A percentile compares a stretch with the other conserved stretches of the same genome.
phyloP scores from a whole-genome alignment of 768 basidiomycete species.

The Leccinum uliginosum region DNA sequence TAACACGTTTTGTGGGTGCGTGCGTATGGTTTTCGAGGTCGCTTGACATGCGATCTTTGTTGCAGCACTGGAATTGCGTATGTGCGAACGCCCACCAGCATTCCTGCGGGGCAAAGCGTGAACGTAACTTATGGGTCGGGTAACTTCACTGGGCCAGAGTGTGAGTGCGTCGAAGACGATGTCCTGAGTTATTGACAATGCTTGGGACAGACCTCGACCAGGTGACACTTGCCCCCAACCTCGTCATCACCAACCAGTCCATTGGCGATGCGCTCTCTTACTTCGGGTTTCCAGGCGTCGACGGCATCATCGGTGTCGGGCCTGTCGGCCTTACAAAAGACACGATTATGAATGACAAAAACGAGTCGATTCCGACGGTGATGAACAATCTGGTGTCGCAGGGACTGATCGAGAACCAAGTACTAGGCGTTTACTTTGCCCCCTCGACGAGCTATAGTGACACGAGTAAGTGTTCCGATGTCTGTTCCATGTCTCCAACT shows the following conservation, averaged over 20 bases:
- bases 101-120: conserved; percentile 20
- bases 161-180: conserved; percentile 2
- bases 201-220: conserved; percentile 24
- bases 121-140: conserved; percentile 13
- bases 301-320: conserved; percentile 25
- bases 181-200: not conserved
- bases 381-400: conserved; percentile 19
- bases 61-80: conserved; percentile 19
- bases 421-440: conserved; percentile 7
- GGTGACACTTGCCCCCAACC: conserved; percentile 20
- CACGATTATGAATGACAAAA: not conserved
- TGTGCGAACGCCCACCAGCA: conserved; percentile 19
- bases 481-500: not conserved
- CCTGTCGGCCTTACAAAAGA: conserved; percentile 13
- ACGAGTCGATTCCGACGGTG: conserved; percentile 17
- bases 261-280: conserved; percentile 24
- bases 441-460: not conserved
- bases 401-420: conserved; percentile 9
- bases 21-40: not conserved
- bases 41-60: not conserved
- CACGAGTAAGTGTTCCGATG: not conserved
- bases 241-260: conserved; percentile 27
- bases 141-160: conserved; percentile 34
- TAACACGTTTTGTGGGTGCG: conserved; percentile 27
- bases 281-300: conserved; percentile 14